Evolutionary conservation across 2,329 filamentous ascomycete species (phyloP), one percentile per base, ranked within the genome.

Genomic region (Lasiodiplodia gonubiensis): DNA sequence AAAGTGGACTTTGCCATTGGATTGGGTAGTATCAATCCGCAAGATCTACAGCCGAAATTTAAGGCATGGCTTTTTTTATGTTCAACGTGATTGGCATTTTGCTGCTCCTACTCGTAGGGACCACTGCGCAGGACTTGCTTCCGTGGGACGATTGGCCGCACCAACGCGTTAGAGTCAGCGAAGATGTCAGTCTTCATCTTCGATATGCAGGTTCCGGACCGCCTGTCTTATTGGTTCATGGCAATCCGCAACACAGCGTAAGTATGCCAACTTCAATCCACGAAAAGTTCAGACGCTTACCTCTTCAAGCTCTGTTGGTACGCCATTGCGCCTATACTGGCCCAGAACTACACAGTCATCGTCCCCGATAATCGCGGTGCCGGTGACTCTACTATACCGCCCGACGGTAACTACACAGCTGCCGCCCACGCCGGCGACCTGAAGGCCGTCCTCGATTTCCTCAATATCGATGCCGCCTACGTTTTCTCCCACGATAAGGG

Each of bases 401-500:
- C 74, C 0, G 72, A 78, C 33, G 77, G 76, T 0, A 78, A 82
- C 69, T 84, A 83, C 69, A 83, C 74, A 8, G 79, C 81, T 0
- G 65, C 74, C 27, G 77, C 81, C 1, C 77, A 67, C n/a, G 72
- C 66, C 2, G 54, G 59, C 27, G 73, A 76, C 51, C 69, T 73
- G 27, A 68, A 71, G 39, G 74, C 70, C 6, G 63, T 75, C 11
- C 67, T 76, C 10, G 70, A 74, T 46, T 76, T 74, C 67, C 71
- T 75, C 12, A 68, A 70, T 61, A 75, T 76, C 60, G 72, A 68
- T 16, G 53, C 59, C 25, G 68, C 71, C 11, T 82, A 82, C 67
- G 78, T 84, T 0, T 79, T 84, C 69, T 74, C 78, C 0, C 82
- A 84, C 68, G 82, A 85, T 67, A 84, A 83, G 67, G 82, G 82